These are phyloP conservation scores for Trichoderma brevicompactum DNA, from an alignment of 2,329 filamentous ascomycete genomes.

Conservation along the genomic window DNA sequence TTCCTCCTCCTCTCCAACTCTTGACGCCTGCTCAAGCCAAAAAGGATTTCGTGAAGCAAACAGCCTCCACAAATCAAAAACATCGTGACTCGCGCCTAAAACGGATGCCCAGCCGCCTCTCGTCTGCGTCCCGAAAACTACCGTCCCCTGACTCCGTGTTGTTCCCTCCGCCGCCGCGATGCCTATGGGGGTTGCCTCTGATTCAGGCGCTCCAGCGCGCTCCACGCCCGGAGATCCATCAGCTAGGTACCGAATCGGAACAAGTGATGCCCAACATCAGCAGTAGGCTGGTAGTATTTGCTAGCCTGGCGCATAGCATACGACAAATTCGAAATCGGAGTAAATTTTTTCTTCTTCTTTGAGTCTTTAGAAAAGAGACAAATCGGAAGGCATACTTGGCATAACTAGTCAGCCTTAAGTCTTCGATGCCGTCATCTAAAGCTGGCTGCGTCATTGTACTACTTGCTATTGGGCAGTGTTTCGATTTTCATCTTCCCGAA, in stretches of 20 bases:
- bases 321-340: background rate
- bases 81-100: background rate
- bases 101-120: background rate
- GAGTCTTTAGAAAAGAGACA: too few relatives aligned
- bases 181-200: background rate
- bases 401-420: background rate
- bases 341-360: too few relatives aligned
- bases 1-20: too few relatives aligned
- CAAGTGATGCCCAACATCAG: constrained; percentile 7
- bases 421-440: too few relatives aligned
- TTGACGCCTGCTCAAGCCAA: too few relatives aligned
- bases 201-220: constrained; percentile 9
- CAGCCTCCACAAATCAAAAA: too few relatives aligned
- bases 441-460: too few relatives aligned
- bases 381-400: background rate
- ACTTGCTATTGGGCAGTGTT: too few relatives aligned
- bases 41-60: too few relatives aligned
- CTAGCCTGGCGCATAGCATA: constrained; percentile 9
- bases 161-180: background rate
- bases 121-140: constrained; percentile 17
- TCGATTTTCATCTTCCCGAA: background rate
- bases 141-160: constrained; percentile 11
- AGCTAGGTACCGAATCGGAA: constrained; percentile 17
- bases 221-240: constrained; percentile 14
- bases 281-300: background rate